These are phyloP conservation scores for Naganishia randhawae DNA, from an alignment of 768 basidiomycete species.

Conservation along the genomic window DNA sequence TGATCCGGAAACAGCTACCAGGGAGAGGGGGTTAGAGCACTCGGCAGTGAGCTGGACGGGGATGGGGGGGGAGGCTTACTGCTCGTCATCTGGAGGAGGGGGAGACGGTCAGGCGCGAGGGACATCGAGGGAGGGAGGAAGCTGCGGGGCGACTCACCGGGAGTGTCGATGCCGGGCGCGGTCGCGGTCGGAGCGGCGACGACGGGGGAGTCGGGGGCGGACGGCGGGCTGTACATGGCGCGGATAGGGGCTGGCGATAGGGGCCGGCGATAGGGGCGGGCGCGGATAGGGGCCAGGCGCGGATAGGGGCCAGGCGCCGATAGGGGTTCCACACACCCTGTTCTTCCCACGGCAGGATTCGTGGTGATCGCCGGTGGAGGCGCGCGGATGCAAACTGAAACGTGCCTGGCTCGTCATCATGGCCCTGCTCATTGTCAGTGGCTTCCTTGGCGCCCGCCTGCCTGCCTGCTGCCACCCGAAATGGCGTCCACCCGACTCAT, in stretches of 20 bases:
- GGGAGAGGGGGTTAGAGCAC: background rate
- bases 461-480: background rate
- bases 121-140: too few relatives aligned
- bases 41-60: background rate
- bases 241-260: background rate
- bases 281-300: background rate
- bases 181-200: conserved; percentile 7
- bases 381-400: background rate
- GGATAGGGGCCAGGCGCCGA: background rate
- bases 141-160: background rate
- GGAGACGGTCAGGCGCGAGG: background rate
- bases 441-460: too few relatives aligned
- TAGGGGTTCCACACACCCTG: too few relatives aligned
- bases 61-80: conserved; percentile 8
- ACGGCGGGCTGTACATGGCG: too few relatives aligned
- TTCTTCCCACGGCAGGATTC: too few relatives aligned
- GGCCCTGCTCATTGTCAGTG: too few relatives aligned
- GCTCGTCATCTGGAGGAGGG: conserved; percentile 23
- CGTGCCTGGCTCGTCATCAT: too few relatives aligned
- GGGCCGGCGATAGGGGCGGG: background rate
- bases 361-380: too few relatives aligned
- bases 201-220: too few relatives aligned
- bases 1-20: conserved; percentile 57
- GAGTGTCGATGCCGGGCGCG: conserved; percentile 8
- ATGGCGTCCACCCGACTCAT: background rate